These are phyloP conservation scores for Helianthus annuus DNA, from an alignment of 129 eudicot species.

Conservation along the genomic window DNA sequence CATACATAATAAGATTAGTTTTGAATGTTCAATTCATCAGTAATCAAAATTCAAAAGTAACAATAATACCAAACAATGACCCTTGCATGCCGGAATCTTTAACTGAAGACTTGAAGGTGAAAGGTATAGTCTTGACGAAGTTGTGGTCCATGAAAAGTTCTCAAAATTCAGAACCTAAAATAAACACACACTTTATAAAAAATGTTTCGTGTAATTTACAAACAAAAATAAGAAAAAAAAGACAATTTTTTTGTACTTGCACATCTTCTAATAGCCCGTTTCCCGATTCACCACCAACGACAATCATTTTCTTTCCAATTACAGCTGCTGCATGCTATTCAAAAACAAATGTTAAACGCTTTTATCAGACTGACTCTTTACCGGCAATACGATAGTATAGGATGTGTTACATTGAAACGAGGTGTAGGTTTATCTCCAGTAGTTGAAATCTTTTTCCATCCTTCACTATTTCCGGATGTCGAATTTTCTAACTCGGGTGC, in stretches of 20 bases:
- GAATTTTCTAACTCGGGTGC: conserved; percentile 55
- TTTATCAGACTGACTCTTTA: background rate
- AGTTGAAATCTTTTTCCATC: conserved; percentile 77
- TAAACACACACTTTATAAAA: background rate
- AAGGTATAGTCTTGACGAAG: conserved; percentile 89
- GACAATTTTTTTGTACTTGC: conserved; percentile 48
- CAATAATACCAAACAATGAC: conserved; percentile 78
- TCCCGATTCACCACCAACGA: conserved; percentile 97
- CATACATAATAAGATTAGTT: background rate
- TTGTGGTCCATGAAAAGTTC: conserved; percentile 73
- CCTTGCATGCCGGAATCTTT: conserved; percentile 97
- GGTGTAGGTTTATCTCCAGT: conserved; percentile 92
- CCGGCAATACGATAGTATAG: background rate
- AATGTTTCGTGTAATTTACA: background rate
- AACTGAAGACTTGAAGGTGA: conserved; percentile 92
- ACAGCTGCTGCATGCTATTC: conserved; percentile 96
- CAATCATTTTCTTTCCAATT: conserved; percentile 92
- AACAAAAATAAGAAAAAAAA: conserved; percentile 4
- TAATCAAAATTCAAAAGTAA: background rate
- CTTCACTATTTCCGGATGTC: conserved; percentile 62
- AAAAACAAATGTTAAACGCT: conserved; percentile 26
- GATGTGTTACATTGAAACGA: conserved; percentile 71
- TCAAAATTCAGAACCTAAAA: conserved; percentile 85
- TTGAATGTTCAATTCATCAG: background rate
- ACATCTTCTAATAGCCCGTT: conserved; percentile 84